These are phyloP conservation scores for Paraurostyla sp. DNA, from an alignment of 73 alveolate species.

Conservation along the genomic window DNA sequence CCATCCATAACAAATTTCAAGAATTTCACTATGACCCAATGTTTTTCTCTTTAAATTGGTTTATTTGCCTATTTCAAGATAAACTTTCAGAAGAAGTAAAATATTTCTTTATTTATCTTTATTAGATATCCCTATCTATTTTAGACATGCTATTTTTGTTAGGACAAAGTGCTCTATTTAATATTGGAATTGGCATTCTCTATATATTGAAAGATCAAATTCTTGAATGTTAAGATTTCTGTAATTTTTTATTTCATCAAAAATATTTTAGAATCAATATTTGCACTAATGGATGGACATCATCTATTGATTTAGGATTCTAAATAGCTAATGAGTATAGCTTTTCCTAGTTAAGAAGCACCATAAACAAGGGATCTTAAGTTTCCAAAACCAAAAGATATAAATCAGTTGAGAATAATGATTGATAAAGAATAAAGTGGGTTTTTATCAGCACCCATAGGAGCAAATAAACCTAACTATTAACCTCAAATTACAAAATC, in stretches of 20 bases:
- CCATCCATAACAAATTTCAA: slow-evolving; percentile 63
- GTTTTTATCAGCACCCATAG: neutral
- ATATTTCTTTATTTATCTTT: neutral
- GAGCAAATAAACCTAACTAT: too few species aligned
- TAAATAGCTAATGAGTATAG: neutral
- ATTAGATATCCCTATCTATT: slow-evolving; percentile 64
- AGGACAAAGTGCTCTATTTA: slow-evolving; percentile 78
- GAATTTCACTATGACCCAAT: slow-evolving; percentile 73
- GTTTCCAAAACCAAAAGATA: too few species aligned
- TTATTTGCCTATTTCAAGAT: slow-evolving; percentile 83
- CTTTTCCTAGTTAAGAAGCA: too few species aligned
- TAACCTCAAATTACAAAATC: too few species aligned
- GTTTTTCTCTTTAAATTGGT: slow-evolving; percentile 86
- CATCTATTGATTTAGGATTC: neutral
- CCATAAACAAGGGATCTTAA: too few species aligned
- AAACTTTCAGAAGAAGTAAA: slow-evolving; percentile 72
- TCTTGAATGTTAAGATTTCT: slow-evolving; percentile 56
- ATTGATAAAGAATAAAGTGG: neutral
- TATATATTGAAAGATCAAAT: slow-evolving; percentile 71
- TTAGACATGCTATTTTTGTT: slow-evolving; percentile 83
- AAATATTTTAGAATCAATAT: neutral
- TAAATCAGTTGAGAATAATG: too few species aligned
- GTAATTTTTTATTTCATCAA: slow-evolving; percentile 31
- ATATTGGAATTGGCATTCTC: slow-evolving; percentile 70
- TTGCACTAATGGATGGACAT: neutral